Evolutionary conservation across 768 basidiomycete genomes (phyloP).

Genomic region (Cyathus striatus): DNA sequence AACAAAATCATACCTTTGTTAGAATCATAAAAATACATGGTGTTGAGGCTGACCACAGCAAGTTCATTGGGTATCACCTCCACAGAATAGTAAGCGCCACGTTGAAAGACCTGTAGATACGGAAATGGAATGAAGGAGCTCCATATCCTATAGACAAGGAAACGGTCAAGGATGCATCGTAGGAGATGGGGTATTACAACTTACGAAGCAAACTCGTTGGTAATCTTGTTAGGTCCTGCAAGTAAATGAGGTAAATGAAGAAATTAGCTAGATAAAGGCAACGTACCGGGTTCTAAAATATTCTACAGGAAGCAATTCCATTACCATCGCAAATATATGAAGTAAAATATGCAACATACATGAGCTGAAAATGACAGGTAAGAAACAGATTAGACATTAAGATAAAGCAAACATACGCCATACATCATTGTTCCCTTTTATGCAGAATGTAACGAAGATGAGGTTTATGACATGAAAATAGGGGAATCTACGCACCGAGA

Average conservation of each 20-base stretch:
- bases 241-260: neutral
- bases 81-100: constrained; percentile 80
- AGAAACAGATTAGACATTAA: constrained; percentile 5
- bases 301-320: constrained; percentile 56
- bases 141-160: constrained; percentile 60
- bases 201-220: constrained; percentile 64
- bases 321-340: no score
- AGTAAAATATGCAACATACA: no score
- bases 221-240: constrained; percentile 64
- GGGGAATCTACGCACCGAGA: constrained; percentile 44
- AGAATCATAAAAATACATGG: constrained; percentile 87
- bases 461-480: neutral
- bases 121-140: constrained; percentile 73
- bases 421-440: constrained; percentile 88
- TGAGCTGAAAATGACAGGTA: constrained; percentile 9
- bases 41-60: constrained; percentile 83
- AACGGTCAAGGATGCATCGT: constrained; percentile 7
- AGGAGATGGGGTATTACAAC: constrained; percentile 15
- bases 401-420: constrained; percentile 56
- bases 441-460: neutral
- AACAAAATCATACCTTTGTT: constrained; percentile 58
- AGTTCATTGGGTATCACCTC: constrained; percentile 75
- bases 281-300: constrained; percentile 55
- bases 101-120: constrained; percentile 74
- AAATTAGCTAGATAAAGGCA: neutral